Evolutionary conservation across 2,329 filamentous ascomycete genomes (phyloP), one percentile per base, ranked within the genome.

Genomic region (Apiospora kogelbergensis): DNA sequence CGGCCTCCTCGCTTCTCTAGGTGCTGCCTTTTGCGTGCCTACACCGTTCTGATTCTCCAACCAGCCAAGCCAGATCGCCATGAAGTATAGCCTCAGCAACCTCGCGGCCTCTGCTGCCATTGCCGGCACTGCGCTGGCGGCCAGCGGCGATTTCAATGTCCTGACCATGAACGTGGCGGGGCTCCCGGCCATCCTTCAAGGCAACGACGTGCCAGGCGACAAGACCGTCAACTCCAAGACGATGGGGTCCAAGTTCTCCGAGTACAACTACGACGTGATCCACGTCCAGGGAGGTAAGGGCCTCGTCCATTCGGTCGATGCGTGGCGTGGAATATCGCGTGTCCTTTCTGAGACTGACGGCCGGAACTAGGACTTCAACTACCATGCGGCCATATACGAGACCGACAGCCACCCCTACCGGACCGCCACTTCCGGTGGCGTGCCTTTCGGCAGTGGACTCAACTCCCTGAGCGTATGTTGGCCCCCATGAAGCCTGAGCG

Each of bases 351-450:
- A n/a, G 4, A 22, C 53, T 60, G 20, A 60, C 9, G 10, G 26
- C 22, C 3, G 60, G 17, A 57, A 41, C 0, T 44, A 83, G 81
- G 88, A 91, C 76, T 91, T 91, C 82, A 90, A 90, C 79, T 92
- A 88, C 78, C 89, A 92, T 73, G 85, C 87, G 10, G 83, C 84
- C 68, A 84, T 92, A 72, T 92, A 91, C 78, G 81, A 81, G 11
- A 87, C 86, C 17, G 87, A 90, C 76, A 84, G 82, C 57, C 88
- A 90, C 73, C 81, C 87, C 3, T 85, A 86, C 77, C 84, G 90
- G 67, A 91, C 90, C 1, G 77, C 88, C 0, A 92, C 89, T 2
- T 89, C 88, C 6, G 90, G 90, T n/a, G 88, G 87, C 30, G 89
- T 88, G 0, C 85, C 82, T 0, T 83, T 92, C 72, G 90, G 90